Conservation (phyloP, 495 filamentous ascomycete genomes). For the Sordaria brevicollis region DNA sequence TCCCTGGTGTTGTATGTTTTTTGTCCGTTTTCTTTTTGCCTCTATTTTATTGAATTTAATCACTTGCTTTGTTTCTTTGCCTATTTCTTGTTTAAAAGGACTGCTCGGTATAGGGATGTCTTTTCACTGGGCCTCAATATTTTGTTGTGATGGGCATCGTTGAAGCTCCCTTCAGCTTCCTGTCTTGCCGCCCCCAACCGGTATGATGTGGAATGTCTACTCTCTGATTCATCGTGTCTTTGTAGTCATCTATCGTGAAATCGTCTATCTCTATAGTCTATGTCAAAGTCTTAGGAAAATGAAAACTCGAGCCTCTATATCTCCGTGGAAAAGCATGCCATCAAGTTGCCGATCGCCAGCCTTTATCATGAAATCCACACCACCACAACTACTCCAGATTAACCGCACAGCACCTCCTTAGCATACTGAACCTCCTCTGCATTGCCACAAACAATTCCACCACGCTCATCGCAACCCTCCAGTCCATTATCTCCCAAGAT, state of each 20-base stretch:
- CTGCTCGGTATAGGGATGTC: too few relatives aligned
- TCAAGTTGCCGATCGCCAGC: too few relatives aligned
- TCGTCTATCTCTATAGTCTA: not conserved
- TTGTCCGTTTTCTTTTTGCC: too few relatives aligned
- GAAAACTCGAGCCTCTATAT: not conserved
- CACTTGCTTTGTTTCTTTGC: too few relatives aligned
- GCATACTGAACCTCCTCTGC: slow-evolving; percentile 30
- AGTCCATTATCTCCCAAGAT: slow-evolving; percentile 26
- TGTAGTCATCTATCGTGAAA: not conserved
- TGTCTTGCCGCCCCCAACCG: too few relatives aligned
- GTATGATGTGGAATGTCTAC: too few relatives aligned
- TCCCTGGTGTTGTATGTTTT: slow-evolving; percentile 19
- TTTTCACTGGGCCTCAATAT: too few relatives aligned
- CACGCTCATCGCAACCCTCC: slow-evolving; percentile 32
- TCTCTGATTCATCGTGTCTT: not conserved
- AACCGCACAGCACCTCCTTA: not conserved
- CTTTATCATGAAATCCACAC: not conserved
- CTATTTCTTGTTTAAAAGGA: too few relatives aligned
- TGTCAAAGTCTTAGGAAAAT: not conserved
- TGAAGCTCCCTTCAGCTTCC: not conserved
- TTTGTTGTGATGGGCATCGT: too few relatives aligned
- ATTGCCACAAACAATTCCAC: slow-evolving; percentile 39
- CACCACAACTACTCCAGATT: not conserved
- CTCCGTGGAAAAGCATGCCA: not conserved
- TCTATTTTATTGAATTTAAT: too few relatives aligned